These are phyloP conservation scores for Leucocoprinus leucothites DNA, from an alignment of 768 basidiomycete species.

Conservation along the genomic window DNA sequence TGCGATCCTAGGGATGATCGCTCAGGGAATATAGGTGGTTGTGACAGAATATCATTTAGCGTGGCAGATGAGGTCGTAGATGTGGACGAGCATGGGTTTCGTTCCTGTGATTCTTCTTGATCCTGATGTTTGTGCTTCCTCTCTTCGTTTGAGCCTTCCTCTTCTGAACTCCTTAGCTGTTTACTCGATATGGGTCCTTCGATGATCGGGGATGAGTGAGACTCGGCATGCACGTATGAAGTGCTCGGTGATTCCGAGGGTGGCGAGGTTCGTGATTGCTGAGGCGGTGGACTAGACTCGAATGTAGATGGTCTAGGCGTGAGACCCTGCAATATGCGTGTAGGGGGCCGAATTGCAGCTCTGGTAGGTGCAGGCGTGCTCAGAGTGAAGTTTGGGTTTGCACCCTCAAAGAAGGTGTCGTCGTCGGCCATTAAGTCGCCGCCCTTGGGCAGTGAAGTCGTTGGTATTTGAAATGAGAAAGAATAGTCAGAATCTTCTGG, in stretches of 20 bases:
- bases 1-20: conserved; percentile 11
- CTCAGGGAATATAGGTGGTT: conserved; percentile 3
- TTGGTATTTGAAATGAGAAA: conserved; percentile 56
- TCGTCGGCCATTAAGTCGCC: conserved; percentile 53
- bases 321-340: conserved; percentile 36
- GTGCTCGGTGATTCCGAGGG: neutral
- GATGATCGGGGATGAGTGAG: conserved; percentile 4
- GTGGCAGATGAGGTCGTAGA: conserved; percentile 1
- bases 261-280: conserved; percentile 4
- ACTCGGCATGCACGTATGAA: neutral
- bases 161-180: neutral
- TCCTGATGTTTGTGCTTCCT: conserved; percentile 2
- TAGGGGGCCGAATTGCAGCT: conserved; percentile 23
- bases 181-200: conserved; percentile 5
- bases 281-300: conserved; percentile 7
- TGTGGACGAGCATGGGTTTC: neutral
- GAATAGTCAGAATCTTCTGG: conserved; percentile 53
- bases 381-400: conserved; percentile 29
- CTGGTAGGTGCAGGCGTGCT: conserved; percentile 28
- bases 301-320: conserved; percentile 31
- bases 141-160: conserved; percentile 2
- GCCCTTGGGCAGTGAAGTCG: conserved; percentile 26
- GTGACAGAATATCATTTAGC: neutral
- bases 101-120: conserved; percentile 3
- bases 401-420: conserved; percentile 42